phyloP scores from a whole-genome alignment of 2,329 filamentous ascomycete species.

The Aspergillus spinulosporus region DNA sequence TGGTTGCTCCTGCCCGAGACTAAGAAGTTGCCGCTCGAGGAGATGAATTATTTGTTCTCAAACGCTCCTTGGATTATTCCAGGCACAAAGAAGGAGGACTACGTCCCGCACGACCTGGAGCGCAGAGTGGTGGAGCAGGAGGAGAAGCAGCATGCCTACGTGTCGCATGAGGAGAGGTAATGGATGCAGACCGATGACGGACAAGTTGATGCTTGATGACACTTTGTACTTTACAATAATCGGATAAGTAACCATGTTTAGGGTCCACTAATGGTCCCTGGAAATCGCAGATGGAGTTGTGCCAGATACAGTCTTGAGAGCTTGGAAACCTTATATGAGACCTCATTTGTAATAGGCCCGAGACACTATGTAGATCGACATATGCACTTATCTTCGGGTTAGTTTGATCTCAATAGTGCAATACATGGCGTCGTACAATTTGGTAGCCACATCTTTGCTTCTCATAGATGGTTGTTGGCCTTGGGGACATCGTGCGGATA shows the following conservation, averaged over 20 bases:
- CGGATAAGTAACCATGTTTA: not conserved
- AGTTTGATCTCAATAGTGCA: too few species aligned
- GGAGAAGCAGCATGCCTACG: conserved; percentile 47
- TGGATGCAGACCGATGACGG: not conserved
- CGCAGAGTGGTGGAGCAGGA: conserved; percentile 58
- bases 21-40: conserved; percentile 62
- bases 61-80: conserved; percentile 65
- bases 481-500: too few species aligned
- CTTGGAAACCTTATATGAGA: not conserved
- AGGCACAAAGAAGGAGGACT: conserved; percentile 56
- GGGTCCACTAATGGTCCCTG: not conserved
- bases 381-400: too few species aligned
- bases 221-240: conserved; percentile 14
- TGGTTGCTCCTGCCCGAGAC: conserved; percentile 69
- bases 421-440: too few species aligned
- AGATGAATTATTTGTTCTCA: conserved; percentile 68
- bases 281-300: not conserved
- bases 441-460: too few species aligned
- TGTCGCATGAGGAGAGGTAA: conserved; percentile 21
- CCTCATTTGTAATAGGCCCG: too few species aligned
- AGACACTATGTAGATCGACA: too few species aligned
- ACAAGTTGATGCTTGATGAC: conserved; percentile 1
- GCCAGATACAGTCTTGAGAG: not conserved
- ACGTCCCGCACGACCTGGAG: conserved; percentile 59
- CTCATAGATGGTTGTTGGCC: too few species aligned